Base-by-base conservation (phyloP, 805 yeast genomes). In the Candida andamanensis region DNA sequence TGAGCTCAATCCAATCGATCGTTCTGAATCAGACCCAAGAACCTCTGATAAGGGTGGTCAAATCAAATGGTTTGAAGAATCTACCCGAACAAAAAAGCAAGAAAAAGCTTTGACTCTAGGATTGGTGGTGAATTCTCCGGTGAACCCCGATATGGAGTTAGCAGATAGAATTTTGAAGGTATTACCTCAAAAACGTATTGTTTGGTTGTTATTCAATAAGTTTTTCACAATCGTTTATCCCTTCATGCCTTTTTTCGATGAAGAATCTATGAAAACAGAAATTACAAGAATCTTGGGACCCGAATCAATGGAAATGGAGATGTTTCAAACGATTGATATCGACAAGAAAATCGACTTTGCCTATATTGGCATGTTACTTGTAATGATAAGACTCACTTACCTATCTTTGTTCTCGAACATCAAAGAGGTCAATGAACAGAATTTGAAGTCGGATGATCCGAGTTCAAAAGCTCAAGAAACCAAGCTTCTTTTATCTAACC, bases 191-290 rank as follows among this genome's bases (percentile, higher is more conserved):
- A 71, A 72, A 43, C 65, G 63, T 36, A 66, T 75, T 1, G 63
- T 79, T 6, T 74, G 82, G 74, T 46, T 67, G 27, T 58, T 78
- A 29, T 56, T 80, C 17, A 75, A 78, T 37, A 59, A 78, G 40
- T 81, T 74, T 41, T 81, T 81, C 48, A 65, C 63, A 8, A 63
- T 67, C 20, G 54, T 80, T 4, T 82, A 82, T 49, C 71, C 83
- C 10, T 78, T 72, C 35, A 62, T 80, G 44, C 89, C 92, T 3
- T 76, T 72, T 40, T 54, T 80, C 20, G 86, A 80, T 51, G 85
- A 80, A 48, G 57, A 44, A 32, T 60, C 60, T 7, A 74, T 76
- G 48, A 65, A 65, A 32, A 42, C 42, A 13, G 67, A 69, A 29
- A 50, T 76, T 12, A 42, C 56, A 1, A 47, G 63, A 15, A 66